A percentile compares a stretch with the other conserved stretches of the same genome.
Conservation (phyloP, 1,284 basidiomycete species). For the Xerocomus amazonicus region DNA sequence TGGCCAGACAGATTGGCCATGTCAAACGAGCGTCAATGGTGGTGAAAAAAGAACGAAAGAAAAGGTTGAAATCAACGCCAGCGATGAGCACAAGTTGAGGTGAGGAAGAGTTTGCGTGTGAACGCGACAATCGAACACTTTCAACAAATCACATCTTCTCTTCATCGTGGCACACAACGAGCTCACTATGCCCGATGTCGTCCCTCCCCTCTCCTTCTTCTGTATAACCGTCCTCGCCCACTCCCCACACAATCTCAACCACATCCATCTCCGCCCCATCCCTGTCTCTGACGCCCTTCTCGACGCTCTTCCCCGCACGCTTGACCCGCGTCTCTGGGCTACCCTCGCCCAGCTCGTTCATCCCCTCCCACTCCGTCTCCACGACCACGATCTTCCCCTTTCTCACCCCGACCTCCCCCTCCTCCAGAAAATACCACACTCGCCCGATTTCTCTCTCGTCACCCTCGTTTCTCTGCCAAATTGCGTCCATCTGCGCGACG, state of each 20-base stretch:
- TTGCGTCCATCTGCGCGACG: constrained; percentile 52
- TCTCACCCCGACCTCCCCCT: constrained; percentile 50
- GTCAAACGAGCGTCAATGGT: constrained; percentile 28
- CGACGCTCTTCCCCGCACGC: constrained; percentile 10
- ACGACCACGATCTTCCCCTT: constrained; percentile 46
- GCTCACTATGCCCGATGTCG: constrained; percentile 7
- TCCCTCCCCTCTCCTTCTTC: constrained; percentile 41
- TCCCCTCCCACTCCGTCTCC: constrained; percentile 45
- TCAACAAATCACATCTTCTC: not conserved
- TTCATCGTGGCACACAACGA: not conserved
- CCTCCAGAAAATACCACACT: constrained; percentile 54
- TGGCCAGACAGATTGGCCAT: constrained; percentile 24
- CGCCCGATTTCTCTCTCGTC: constrained; percentile 54
- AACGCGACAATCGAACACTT: constrained; percentile 5
- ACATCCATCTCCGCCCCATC: constrained; percentile 29
- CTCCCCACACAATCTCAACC: constrained; percentile 38
- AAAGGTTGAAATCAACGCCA: constrained; percentile 17
- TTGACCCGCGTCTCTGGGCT: constrained; percentile 62
- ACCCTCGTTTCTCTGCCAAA: constrained; percentile 56
- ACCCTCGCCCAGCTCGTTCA: constrained; percentile 55
- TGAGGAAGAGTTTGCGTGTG: constrained; percentile 22
- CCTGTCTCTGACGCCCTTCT: constrained; percentile 34
- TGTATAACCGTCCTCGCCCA: constrained; percentile 37
- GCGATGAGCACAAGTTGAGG: constrained; percentile 18
- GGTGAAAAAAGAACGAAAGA: constrained; percentile 8